A percentile compares a stretch with the other conserved stretches of the same genome.
Conservation (phyloP, 148 eudicot genomes). For the Salicornia ramosissima region DNA sequence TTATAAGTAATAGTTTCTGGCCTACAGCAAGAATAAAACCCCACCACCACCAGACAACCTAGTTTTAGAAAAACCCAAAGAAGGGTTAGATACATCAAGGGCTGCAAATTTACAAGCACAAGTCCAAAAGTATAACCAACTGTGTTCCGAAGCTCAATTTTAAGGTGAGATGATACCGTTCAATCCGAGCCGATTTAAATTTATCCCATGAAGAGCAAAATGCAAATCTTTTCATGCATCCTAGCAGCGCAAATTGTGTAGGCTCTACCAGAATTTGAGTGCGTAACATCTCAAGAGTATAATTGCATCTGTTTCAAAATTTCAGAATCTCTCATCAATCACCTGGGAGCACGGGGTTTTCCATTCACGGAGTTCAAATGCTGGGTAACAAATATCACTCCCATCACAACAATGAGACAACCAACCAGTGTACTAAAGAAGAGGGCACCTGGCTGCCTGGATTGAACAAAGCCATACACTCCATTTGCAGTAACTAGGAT, state of each 20-base stretch:
- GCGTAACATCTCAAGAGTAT: neutral
- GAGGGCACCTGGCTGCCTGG: slow-evolving; percentile 97
- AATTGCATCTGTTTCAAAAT: neutral
- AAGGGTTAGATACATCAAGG: neutral
- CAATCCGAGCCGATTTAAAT: neutral
- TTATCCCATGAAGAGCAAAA: neutral
- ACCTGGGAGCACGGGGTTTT: slow-evolving; percentile 70
- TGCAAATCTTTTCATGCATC: neutral
- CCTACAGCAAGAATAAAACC: neutral
- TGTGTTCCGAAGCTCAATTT: neutral
- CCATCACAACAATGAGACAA: slow-evolving; percentile 93
- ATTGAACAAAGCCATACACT: slow-evolving; percentile 88
- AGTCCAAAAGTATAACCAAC: slow-evolving; percentile 10
- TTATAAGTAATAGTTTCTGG: too few species aligned
- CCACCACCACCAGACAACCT: neutral
- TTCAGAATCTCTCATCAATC: slow-evolving; percentile 25
- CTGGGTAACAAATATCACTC: slow-evolving; percentile 82
- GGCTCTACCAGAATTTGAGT: slow-evolving; percentile 4
- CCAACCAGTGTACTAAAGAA: slow-evolving; percentile 97
- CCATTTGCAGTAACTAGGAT: slow-evolving; percentile 79
- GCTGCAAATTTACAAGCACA: slow-evolving; percentile 13
- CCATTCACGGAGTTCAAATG: slow-evolving; percentile 73
- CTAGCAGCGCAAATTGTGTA: neutral
- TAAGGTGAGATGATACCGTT: neutral
- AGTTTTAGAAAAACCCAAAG: neutral